Base-by-base conservation (phyloP, 176 grass and related monocot genomes). In the Triticum aestivum region DNA sequence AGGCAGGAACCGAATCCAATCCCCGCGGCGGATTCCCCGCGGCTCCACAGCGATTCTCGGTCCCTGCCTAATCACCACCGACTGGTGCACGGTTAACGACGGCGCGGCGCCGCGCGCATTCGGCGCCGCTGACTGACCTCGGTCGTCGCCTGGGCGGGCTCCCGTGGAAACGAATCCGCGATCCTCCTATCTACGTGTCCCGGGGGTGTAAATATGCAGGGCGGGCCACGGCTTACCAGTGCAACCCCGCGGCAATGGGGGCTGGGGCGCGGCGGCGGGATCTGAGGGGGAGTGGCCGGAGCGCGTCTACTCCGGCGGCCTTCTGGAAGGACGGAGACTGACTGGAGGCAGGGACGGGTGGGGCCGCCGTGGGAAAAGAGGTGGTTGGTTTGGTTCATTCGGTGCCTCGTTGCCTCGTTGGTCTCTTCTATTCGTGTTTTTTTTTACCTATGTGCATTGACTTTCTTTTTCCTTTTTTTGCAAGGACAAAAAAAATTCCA, bases 261-360 rank as follows among this genome's bases (percentile, higher is more conserved):
- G 12, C 13, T 13, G 30, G 79, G 27, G 34, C 73, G 35, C 24
- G 24, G 51, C 73, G 13, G 49, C 49, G 49, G 59, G 87, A 84
- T 84, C 82, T 30, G 75, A 21, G 30, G 10, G 24, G 37, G 9
- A 42, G 35, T 61, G 9, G 34, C 5, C 34, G 24, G 69, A 74
- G 34, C 61, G 29, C n/a, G 52, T 69, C 15, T 73, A 42, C 26
- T 77, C 38, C 84, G 69, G 70, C 65, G 32, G 33, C 11, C 32
- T 79, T 87, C 80, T 73, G 32, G 73, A 83, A 72, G 84, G 61
- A 10, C 39, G 56, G 84, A 82, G 58, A 33, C 71, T 14, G 38
- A 65, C 44, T 17, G 44, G 13, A 9, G 41, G 39, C 32, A 27
- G 5, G 20, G 18, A 34, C 33, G 23, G 49, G 70, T 73, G 35